Base-by-base conservation (phyloP, 768 basidiomycete genomes). In the Tricholoma sp. region DNA sequence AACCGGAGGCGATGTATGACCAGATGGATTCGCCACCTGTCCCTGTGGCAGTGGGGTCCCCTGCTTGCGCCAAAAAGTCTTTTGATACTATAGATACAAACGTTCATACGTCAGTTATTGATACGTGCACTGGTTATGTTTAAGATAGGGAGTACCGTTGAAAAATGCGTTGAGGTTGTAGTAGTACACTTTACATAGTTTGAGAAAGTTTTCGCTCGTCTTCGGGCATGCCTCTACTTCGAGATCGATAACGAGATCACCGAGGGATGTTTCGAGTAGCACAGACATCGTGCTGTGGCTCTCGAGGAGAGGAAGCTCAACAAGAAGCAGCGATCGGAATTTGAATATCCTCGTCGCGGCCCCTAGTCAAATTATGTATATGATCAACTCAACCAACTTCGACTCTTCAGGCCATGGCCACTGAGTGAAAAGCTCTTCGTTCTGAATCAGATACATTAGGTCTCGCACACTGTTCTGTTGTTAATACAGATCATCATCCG, bases 81-180 rank as follows among this genome's bases (percentile, higher is more conserved):
- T 96, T 97, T 37, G 94, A 94, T 8, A 99, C 52, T 53, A n/a
- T 12, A 12, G 2, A 13, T 12, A 20, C 20, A 50, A 51, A 24
- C 41, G 13, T 44, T 6, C 28, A 11, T 24, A 15, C 15, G 47
- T 48, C 4, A 42, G 44, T 41, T 18, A 45, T 24, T n/a, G n/a
- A n/a, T n/a, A n/a, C n/a, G 20, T 29, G 6, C 1, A 28, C 13
- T n/a, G 15, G 39, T 32, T 12, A 18, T n/a, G 17, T 32, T 2
- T n/a, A 50, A 28, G 6, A 41, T 49, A 50, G 45, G 8, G 6
- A 45, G 15, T 58, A 94, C 94, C 94, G 73, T 99, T 98, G 81
- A 98, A 98, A 76, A 99, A 99, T 0, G 93, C 93, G 68, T 94
- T 93, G 59, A 97, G 74, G 69, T 95, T 96, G 78, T 96, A 98